Evolutionary conservation across 2,329 filamentous ascomycete species (phyloP), one percentile per base, ranked within the genome.

Genomic region (Bipolaris sorokiniana): DNA sequence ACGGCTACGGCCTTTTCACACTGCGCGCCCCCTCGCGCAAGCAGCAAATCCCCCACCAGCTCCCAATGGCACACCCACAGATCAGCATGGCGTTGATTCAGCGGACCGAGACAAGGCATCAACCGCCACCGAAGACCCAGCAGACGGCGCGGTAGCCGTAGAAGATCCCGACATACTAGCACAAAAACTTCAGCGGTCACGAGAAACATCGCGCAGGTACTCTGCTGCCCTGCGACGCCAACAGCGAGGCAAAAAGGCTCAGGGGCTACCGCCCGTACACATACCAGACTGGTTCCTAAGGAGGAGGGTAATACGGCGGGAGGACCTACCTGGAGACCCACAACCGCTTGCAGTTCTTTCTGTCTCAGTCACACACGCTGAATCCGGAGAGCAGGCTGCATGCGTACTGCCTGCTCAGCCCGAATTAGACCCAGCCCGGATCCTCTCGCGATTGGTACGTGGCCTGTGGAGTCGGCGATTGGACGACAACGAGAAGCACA

Each of bases 261-360:
- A 72, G 33, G 74, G 71, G 13, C 61, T 76, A 13, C 74, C 75
- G 44, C 77, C 77, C 18, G 71, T 80, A 4, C 77, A 81, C 48
- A 75, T 90, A 13, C 86, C 88, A 0, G 73, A 79, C 54, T 83
- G 80, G 73, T 90, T 90, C 59, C 73, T 86, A 51, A 75, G 82
- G 37, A 72, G 77, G 18, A 83, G 83, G 52, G 80, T 90, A 26
- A 70, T 71, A 45, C 66, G 80, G 9, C 66, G 72, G 28, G 72
- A 79, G 31, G 73, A 78, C 26, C 34, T 60, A 23, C 56, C 55
- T 15, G 33, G 48, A 28, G 59, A 61, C 22, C 36, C 52, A 20
- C 57, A 50, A n/a, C 48, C 51, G 3, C 55, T 57, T 26, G 59
- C 61, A 3, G 42, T 65, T 23, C 63, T 72, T 20, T 67, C 68